Percentiles rank a stretch among this genome's conserved stretches.
Evolutionary conservation across 768 basidiomycete species (phyloP).

Genomic region (Collybiopsis luxurians): DNA sequence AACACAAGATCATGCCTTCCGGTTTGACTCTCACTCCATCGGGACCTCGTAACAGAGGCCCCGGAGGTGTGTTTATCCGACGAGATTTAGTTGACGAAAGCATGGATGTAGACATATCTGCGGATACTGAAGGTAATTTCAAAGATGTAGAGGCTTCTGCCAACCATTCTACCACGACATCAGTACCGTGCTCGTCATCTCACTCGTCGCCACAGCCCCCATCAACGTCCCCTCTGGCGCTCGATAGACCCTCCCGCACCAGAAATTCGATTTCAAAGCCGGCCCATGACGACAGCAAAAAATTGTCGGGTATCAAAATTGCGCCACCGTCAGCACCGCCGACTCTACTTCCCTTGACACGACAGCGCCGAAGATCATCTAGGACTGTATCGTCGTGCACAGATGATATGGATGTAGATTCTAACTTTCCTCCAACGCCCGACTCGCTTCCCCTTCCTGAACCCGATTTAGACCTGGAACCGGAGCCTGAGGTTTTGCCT

Average conservation of each 20-base stretch:
- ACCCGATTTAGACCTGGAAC: background rate
- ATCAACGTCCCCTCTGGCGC: background rate
- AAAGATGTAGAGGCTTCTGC: background rate
- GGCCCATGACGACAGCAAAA: background rate
- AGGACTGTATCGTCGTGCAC: constrained; percentile 4
- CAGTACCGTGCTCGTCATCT: background rate
- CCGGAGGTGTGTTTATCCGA: constrained; percentile 49
- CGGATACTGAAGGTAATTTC: constrained; percentile 25
- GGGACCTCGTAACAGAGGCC: constrained; percentile 17
- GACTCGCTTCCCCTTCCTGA: background rate
- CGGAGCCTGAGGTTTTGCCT: background rate
- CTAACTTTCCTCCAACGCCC: constrained; percentile 2
- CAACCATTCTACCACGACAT: background rate
- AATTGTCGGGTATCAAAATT: background rate
- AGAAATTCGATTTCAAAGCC: background rate
- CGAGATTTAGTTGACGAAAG: constrained; percentile 60
- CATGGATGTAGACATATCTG: constrained; percentile 54
- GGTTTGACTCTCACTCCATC: constrained; percentile 18
- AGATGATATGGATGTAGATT: constrained; percentile 16
- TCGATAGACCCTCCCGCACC: background rate
- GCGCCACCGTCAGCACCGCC: background rate
- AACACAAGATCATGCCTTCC: constrained; percentile 34
- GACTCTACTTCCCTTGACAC: background rate
- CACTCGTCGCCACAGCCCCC: background rate
- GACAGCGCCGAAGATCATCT: constrained; percentile 15